Base-by-base conservation (phyloP, 1,284 basidiomycete species). In the Marasmius tenuissimus region DNA sequence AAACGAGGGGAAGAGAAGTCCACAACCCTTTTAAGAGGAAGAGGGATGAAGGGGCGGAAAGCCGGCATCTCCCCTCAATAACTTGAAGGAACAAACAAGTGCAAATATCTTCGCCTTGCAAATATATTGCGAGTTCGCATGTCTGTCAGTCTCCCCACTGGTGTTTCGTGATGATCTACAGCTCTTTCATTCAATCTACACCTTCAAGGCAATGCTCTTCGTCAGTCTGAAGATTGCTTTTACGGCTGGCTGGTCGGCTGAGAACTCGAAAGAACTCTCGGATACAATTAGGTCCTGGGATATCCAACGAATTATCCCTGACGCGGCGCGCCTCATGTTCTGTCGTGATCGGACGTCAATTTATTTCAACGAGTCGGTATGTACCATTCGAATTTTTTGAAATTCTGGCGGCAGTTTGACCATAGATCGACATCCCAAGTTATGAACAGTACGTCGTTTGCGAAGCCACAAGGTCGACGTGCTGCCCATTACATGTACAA, bases 1-100 rank as follows among this genome's bases (percentile, higher is more conserved):
- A 55, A 35, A 49, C 18, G 38, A 53, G 47, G n/a, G 42, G 33
- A 55, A 45, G 42, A 54, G 39, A 38, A 34, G 52, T 34, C 52
- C 50, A 34, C 18, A 53, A 39, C 59, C 52, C 22, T 48, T 20
- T 42, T 14, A 55, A 52, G 35, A 60, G 52, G 34, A 55, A 48
- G 42, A 38, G 59, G 42, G 27, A 42, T 39, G 34, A n/a, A n/a
- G 33, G 16, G 16, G 37, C n/a, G 47, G 37, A 48, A 49, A 42
- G n/a, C 34, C 34, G 12, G 10, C 34, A 54, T 33, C 52, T 14
- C 20, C 35, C 9, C 12, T 16, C 27, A 38, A 9, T 54, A 18
- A 8, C 34, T 37, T 18, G 34, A 9, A 37, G 27, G 10, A 33
- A 18, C 27, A 54, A 54, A 54, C 34, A 54, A 9, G 5, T n/a